Evolutionary conservation across 441 rosid genomes (phyloP), one percentile per base, ranked within the genome.

Genomic region (Adansonia rubrostipa): DNA sequence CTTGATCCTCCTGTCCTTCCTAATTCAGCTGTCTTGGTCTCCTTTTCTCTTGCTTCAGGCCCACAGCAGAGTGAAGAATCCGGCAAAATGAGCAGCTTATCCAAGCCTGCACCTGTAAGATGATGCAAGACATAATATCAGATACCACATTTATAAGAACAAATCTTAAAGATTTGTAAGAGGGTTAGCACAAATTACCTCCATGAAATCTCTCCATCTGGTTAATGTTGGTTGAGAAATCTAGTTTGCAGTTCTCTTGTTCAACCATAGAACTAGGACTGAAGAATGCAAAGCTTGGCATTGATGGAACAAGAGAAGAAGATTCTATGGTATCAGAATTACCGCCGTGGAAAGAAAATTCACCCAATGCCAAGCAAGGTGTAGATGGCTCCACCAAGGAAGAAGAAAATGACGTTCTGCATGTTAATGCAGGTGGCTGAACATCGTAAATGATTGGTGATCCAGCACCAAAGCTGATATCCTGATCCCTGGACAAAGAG

Each of bases 271-370:
- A 77, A 76, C 80, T 80, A 14, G 89, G 78, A 72, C 86, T 67
- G 78, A 88, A 84, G 86, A 91, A 91, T 19, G 91, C 80, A 83
- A 91, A 91, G 84, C 95, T 88, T 42, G 84, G 90, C 87, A 88
- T 83, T 36, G 93, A 87, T 22, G 82, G 77, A 65, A 91, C 36
- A 33, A 87, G 85, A 48, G 88, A 56, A 67, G 85, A 60, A 73
- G 83, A 77, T 61, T 82, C 87, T 82, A 78, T 48, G 48, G 85
- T 76, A 72, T 73, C 80, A 47, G 89, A 80, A 69, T 81, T 74
- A 51, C 67, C 62, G 54, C 84, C 60, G 60, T 72, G 71, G 76
- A 89, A 89, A 65, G 89, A 82, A 84, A 91, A 86, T 28, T 79
- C 85, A 80, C 83, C 84, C 9, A 85, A 80, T 28, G 74, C 67